A percentile compares a stretch with the other conserved stretches of the same genome.
These are phyloP conservation scores for Pistacia atlantica DNA, from an alignment of 345 rosid genomes.

Conservation along the genomic window DNA sequence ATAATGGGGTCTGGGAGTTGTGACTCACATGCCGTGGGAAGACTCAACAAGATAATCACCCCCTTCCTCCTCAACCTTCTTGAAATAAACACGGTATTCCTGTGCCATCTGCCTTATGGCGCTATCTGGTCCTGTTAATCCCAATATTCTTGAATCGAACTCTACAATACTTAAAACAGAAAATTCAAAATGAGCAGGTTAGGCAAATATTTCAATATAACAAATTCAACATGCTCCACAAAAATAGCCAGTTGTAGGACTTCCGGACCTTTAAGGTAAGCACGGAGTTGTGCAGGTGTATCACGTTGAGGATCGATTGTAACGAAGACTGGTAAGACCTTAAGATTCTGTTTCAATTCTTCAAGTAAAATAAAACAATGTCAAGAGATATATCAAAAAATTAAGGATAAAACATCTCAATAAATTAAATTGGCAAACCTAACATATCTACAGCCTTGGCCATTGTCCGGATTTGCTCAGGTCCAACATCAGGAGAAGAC, in stretches of 20 bases:
- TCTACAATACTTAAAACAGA: constrained; percentile 50
- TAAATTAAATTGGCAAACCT: constrained; percentile 51
- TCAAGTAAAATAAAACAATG: constrained; percentile 30
- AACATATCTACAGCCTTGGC: constrained; percentile 59
- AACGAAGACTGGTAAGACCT: constrained; percentile 78
- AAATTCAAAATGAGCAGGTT: constrained; percentile 8
- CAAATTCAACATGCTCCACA: background rate
- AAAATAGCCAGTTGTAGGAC: background rate
- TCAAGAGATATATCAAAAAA: constrained; percentile 30
- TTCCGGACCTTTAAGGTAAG: constrained; percentile 73
- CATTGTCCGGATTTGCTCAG: constrained; percentile 68
- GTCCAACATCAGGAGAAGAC: constrained; percentile 92
- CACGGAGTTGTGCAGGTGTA: constrained; percentile 65
- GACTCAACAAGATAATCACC: constrained; percentile 88
- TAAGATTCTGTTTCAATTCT: constrained; percentile 56
- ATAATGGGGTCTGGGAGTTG: background rate
- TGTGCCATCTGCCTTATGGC: constrained; percentile 87
- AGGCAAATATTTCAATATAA: background rate
- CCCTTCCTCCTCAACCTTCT: constrained; percentile 83
- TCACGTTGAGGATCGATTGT: constrained; percentile 94
- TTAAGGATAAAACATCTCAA: constrained; percentile 5
- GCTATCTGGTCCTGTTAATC: constrained; percentile 64
- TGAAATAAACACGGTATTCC: constrained; percentile 79
- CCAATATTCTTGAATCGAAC: constrained; percentile 70
- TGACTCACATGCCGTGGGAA: constrained; percentile 73